A percentile compares a stretch with the other conserved stretches of the same genome.
These are phyloP conservation scores for Pigoraptor vietnamica DNA, from an alignment of 78 protist genomes.

Conservation along the genomic window DNA sequence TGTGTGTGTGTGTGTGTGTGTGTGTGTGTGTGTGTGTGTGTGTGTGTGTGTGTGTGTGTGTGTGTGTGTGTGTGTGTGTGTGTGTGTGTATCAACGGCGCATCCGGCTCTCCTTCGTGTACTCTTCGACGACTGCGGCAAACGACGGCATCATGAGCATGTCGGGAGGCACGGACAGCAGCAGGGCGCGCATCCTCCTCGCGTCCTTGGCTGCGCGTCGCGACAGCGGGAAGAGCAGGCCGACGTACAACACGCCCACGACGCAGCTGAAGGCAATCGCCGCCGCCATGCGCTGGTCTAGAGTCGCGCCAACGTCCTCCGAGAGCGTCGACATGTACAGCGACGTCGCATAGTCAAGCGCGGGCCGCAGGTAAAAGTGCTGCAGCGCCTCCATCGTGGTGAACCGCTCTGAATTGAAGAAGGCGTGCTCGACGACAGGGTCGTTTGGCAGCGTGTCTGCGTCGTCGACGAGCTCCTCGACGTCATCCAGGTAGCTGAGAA, in stretches of 20 bases:
- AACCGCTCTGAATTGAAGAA: background rate
- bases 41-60: too few species aligned
- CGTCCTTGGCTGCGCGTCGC: background rate
- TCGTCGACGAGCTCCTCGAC: background rate
- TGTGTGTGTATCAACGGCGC: too few species aligned
- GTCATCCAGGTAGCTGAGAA: background rate
- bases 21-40: too few species aligned
- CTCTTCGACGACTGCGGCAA: too few species aligned
- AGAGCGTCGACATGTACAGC: background rate
- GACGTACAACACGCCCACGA: background rate
- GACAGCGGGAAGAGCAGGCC: background rate
- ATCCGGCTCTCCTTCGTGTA: too few species aligned
- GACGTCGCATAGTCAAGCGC: background rate
- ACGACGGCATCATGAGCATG: too few species aligned
- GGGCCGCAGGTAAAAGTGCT: background rate
- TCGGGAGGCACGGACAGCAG: background rate
- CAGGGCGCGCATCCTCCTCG: background rate
- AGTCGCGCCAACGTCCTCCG: background rate
- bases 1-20: too few species aligned
- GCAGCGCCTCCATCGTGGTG: background rate
- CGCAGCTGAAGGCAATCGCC: background rate
- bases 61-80: too few species aligned
- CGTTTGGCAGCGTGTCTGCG: background rate
- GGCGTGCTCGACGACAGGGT: background rate
- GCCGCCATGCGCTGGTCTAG: background rate